phyloP scores from a whole-genome alignment of 2,329 filamentous ascomycete genomes.

The Botrytis tulipae region DNA sequence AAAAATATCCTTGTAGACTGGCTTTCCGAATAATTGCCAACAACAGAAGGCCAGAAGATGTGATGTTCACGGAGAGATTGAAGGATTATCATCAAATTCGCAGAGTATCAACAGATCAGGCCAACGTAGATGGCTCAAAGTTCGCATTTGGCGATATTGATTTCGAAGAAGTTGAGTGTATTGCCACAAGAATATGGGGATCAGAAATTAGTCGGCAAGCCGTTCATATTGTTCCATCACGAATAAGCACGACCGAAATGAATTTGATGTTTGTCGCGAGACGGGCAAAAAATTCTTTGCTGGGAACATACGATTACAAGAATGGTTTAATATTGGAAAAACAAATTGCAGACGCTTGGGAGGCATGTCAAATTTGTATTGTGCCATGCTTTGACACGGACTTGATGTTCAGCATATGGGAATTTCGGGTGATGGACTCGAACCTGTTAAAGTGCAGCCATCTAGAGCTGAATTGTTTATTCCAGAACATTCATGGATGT shows the following conservation, averaged over 20 bases:
- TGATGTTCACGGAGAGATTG: neutral
- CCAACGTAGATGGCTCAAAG: neutral
- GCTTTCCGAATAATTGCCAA: neutral
- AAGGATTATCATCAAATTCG: neutral
- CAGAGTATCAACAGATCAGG: neutral
- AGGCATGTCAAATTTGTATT: neutral
- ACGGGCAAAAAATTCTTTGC: too few relatives aligned
- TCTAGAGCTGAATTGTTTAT: neutral
- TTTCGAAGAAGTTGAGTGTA: neutral
- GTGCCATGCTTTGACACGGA: accelerated
- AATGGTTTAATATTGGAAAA: neutral
- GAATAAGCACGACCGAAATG: neutral
- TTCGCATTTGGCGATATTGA: neutral
- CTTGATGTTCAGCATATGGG: neutral
- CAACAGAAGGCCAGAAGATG: neutral
- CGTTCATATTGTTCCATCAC: neutral
- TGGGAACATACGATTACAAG: neutral
- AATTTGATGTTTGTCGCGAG: neutral
- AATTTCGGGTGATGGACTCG: neutral
- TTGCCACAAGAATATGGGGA: neutral
- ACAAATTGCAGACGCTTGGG: neutral
- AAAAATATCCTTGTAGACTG: neutral
- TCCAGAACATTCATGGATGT: neutral
- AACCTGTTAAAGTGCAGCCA: neutral
- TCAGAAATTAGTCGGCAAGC: neutral